Percentiles rank a stretch among this genome's conserved stretches.
Conservation (phyloP, 768 basidiomycete species). For the Tulasnella sp. region DNA sequence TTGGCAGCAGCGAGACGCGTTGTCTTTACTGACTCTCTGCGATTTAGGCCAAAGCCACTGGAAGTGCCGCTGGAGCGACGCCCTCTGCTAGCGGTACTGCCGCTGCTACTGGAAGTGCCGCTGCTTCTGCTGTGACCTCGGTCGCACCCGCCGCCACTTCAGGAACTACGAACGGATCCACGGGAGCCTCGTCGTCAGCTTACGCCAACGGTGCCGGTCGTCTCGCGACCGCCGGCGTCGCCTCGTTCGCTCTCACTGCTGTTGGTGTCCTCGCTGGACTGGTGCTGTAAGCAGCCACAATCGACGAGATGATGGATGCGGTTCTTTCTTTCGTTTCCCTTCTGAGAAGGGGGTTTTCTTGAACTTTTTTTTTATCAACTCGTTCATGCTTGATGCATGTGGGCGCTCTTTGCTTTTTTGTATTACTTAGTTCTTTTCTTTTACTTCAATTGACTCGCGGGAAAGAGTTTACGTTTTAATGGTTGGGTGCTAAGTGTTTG, state of each 20-base stretch:
- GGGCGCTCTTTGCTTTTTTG: not conserved
- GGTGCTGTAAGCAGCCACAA: not conserved
- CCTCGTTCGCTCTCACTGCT: not conserved
- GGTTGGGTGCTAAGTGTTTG: not conserved
- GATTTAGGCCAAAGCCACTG: not conserved
- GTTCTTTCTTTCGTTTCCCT: not conserved
- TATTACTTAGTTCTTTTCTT: not conserved
- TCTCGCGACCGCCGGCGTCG: not conserved
- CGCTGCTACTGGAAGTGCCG: not conserved
- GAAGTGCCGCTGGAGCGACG: not conserved
- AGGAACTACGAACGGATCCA: not conserved
- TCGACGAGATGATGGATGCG: not conserved
- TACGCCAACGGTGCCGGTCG: not conserved
- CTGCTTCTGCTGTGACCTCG: not conserved
- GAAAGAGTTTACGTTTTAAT: not conserved
- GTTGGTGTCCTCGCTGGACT: not conserved
- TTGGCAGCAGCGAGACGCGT: not conserved
- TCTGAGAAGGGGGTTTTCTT: not conserved
- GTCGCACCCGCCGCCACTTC: not conserved
- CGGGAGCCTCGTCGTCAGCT: not conserved
- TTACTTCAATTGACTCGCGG: not conserved
- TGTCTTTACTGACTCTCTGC: not conserved
- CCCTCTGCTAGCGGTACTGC: not conserved
- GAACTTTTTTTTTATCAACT: not conserved
- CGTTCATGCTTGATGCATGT: not conserved